Evolutionary conservation across 1,284 basidiomycete genomes (phyloP).

Genomic region (Trametes versicolor): DNA sequence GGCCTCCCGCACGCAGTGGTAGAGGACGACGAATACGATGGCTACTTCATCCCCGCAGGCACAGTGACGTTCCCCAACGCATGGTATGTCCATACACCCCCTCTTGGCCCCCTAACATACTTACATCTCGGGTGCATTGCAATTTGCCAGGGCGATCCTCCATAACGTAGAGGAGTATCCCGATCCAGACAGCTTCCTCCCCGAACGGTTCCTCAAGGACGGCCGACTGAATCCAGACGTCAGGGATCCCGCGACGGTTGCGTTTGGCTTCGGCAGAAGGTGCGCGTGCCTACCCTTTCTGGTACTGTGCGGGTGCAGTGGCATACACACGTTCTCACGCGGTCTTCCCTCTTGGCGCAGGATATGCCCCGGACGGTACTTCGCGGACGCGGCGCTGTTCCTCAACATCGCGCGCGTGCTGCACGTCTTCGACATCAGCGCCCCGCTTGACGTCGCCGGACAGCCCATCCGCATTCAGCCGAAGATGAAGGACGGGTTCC

Average conservation of each 20-base stretch:
- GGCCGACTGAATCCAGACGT: slow-evolving; percentile 28
- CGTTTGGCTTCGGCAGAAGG: slow-evolving; percentile 36
- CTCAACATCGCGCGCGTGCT: slow-evolving; percentile 34
- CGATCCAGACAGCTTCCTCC: slow-evolving; percentile 36
- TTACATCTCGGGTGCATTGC: too few species aligned
- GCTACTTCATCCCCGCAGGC: slow-evolving; percentile 38
- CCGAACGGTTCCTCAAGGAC: slow-evolving; percentile 38
- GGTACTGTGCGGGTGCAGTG: not conserved
- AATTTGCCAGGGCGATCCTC: slow-evolving; percentile 30
- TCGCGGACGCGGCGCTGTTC: slow-evolving; percentile 33
- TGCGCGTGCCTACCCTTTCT: slow-evolving; percentile 10
- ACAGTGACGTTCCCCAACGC: slow-evolving; percentile 37
- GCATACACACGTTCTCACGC: not conserved
- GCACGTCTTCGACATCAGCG: slow-evolving; percentile 36
- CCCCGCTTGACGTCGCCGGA: slow-evolving; percentile 26
- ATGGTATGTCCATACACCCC: slow-evolving; percentile 19
- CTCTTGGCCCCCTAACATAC: too few species aligned
- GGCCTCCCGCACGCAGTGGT: slow-evolving; percentile 26
- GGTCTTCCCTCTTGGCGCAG: slow-evolving; percentile 12
- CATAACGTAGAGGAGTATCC: slow-evolving; percentile 37
- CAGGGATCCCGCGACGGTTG: slow-evolving; percentile 28
- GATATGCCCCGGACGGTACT: slow-evolving; percentile 36
- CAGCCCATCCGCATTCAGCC: slow-evolving; percentile 25
- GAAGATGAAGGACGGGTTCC: slow-evolving; percentile 33
- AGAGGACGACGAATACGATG: slow-evolving; percentile 35